These are phyloP conservation scores for Linum usitatissimum DNA, from an alignment of 345 rosid genomes.

Conservation along the genomic window DNA sequence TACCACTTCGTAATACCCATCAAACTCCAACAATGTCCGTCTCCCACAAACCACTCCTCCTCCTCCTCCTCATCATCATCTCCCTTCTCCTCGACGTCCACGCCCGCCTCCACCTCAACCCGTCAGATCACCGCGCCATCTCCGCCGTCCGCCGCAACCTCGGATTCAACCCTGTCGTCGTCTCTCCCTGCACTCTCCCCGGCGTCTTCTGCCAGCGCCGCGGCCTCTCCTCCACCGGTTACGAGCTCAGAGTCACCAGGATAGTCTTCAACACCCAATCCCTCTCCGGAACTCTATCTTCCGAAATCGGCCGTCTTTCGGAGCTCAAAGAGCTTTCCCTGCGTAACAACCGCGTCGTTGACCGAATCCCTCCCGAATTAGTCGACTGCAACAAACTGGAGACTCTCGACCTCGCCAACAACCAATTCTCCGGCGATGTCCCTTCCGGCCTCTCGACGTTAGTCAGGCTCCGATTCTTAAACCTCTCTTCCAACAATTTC, in stretches of 20 bases:
- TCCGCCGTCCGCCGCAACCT: slow-evolving; percentile 34
- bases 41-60: slow-evolving; percentile 11
- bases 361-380: slow-evolving; percentile 42
- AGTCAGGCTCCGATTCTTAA: slow-evolving; percentile 50
- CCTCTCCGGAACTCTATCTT: slow-evolving; percentile 52
- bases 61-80: slow-evolving; percentile 28
- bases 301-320: slow-evolving; percentile 50
- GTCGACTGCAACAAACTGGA: slow-evolving; percentile 65
- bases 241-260: slow-evolving; percentile 55
- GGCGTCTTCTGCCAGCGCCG: slow-evolving; percentile 74
- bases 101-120: slow-evolving; percentile 38
- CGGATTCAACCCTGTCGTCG: slow-evolving; percentile 27
- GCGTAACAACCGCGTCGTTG: slow-evolving; percentile 50
- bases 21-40: slow-evolving; percentile 20
- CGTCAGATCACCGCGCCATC: slow-evolving; percentile 51
- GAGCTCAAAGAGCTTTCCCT: slow-evolving; percentile 72
- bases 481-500: slow-evolving; percentile 54
- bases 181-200: slow-evolving; percentile 38
- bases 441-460: slow-evolving; percentile 48
- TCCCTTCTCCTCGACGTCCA: slow-evolving; percentile 25
- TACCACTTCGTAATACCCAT: neutral
- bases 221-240: slow-evolving; percentile 21
- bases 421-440: slow-evolving; percentile 51
- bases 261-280: slow-evolving; percentile 43
- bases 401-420: slow-evolving; percentile 55